Percentiles rank a stretch among this genome's conserved stretches.
phyloP scores from a whole-genome alignment of 371 early-diverging fungal genomes.

The Apophysomyces trapeziformis region DNA sequence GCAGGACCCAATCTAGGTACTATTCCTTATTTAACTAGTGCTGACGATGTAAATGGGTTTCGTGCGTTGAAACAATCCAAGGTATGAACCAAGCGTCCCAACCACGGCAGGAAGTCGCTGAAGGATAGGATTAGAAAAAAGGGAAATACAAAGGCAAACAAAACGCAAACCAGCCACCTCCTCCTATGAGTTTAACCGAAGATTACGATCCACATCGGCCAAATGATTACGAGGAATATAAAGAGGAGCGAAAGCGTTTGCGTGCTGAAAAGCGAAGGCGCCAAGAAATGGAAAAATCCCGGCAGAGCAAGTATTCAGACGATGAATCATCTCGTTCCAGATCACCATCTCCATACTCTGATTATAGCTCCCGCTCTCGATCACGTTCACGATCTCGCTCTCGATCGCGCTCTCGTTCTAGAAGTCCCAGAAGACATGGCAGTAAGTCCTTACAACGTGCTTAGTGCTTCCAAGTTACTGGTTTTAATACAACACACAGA shows the following conservation, averaged over 20 bases:
- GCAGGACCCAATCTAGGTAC: conserved; percentile 17
- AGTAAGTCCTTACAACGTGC: conserved; percentile 12
- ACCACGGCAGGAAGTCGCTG: neutral
- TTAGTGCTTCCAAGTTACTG: neutral
- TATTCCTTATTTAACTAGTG: neutral
- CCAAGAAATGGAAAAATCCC: conserved; percentile 23
- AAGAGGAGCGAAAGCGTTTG: conserved; percentile 45
- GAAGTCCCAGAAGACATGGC: conserved; percentile 22
- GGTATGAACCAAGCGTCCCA: neutral
- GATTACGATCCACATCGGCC: conserved; percentile 68
- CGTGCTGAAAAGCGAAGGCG: conserved; percentile 31
- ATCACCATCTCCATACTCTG: conserved; percentile 30
- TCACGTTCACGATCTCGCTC: conserved; percentile 33
- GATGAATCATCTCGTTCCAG: conserved; percentile 32
- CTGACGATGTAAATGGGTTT: conserved; percentile 50
- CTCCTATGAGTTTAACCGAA: conserved; percentile 46
- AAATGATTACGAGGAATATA: conserved; percentile 66
- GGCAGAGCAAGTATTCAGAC: conserved; percentile 26
- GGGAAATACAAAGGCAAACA: conserved; percentile 28
- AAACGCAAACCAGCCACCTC: conserved; percentile 32
- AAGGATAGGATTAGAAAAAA: conserved; percentile 21
- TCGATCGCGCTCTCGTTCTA: conserved; percentile 34
- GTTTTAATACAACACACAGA: conserved; percentile 13
- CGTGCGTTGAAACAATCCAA: conserved; percentile 18
- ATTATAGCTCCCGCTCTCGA: conserved; percentile 25